phyloP scores from a whole-genome alignment of 2,329 filamentous ascomycete genomes.

The Botrytis medusae region DNA sequence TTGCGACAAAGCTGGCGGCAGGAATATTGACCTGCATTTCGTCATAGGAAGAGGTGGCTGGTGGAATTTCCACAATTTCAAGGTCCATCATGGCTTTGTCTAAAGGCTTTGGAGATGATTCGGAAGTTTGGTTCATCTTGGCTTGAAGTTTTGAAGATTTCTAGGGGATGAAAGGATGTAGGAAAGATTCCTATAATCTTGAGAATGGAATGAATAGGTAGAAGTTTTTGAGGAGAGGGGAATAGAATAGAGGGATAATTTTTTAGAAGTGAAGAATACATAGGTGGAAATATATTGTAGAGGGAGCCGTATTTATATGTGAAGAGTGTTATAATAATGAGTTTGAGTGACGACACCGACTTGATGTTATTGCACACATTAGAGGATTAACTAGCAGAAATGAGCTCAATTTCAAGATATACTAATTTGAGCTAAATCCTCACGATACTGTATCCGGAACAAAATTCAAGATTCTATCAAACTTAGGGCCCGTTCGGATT shows the following conservation, averaged over 20 bases:
- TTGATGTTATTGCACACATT: not conserved
- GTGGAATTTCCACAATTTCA: fast-evolving
- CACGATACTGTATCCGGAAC: not conserved
- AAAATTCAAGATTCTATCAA: not conserved
- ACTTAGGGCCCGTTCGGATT: not conserved
- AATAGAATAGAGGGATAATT: not conserved
- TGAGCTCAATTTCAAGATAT: not conserved
- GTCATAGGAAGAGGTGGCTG: not conserved
- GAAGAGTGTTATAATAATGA: not conserved
- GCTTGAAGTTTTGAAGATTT: not conserved
- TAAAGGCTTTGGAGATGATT: not conserved
- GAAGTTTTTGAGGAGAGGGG: not conserved
- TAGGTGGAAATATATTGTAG: not conserved
- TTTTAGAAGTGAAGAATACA: not conserved
- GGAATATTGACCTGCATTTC: not conserved
- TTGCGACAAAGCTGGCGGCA: not conserved
- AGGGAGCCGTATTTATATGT: not conserved
- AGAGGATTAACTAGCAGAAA: fast-evolving
- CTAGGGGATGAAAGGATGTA: not conserved
- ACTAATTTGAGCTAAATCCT: not conserved
- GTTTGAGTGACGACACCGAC: not conserved
- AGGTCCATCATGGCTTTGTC: not conserved
- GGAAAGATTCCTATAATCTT: not conserved
- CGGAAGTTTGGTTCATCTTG: not conserved
- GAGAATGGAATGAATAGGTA: not conserved